phyloP scores from a whole-genome alignment of 1,139 yeast genomes.

The Wickerhamomyces sp. region DNA sequence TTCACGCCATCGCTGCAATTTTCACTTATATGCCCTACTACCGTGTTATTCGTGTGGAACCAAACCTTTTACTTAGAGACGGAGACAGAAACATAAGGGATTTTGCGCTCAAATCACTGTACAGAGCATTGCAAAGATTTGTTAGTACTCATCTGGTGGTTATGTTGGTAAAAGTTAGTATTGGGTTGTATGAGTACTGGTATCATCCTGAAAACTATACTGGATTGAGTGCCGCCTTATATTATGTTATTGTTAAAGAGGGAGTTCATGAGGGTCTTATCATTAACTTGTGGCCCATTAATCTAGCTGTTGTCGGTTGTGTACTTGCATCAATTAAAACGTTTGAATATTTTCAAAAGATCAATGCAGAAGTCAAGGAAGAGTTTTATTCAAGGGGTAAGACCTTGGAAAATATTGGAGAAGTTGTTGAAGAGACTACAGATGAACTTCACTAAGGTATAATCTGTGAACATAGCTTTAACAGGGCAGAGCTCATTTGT shows the following conservation, averaged over 20 bases:
- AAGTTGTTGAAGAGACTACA: constrained; percentile 12
- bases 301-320: not conserved
- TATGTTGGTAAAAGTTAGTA: constrained; percentile 4
- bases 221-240: constrained; percentile 4
- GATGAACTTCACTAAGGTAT: not conserved
- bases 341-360: constrained; percentile 8
- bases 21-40: not conserved
- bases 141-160: constrained; percentile 5
- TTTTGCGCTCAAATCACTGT: not conserved
- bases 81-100: not conserved
- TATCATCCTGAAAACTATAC: constrained; percentile 6
- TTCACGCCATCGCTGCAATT: not conserved
- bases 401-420: constrained; percentile 50
- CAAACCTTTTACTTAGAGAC: too few relatives aligned
- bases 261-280: constrained; percentile 1
- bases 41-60: too few relatives aligned
- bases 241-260: constrained; percentile 5
- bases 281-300: constrained; percentile 7
- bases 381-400: constrained; percentile 60
- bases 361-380: constrained; percentile 48
- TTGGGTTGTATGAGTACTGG: constrained; percentile 8
- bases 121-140: constrained; percentile 1
- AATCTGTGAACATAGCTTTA: too few relatives aligned
- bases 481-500: too few relatives aligned
- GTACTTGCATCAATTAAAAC: not conserved